phyloP scores from a whole-genome alignment of 2,329 filamentous ascomycete genomes.

The Pseudocercospora cruenta region DNA sequence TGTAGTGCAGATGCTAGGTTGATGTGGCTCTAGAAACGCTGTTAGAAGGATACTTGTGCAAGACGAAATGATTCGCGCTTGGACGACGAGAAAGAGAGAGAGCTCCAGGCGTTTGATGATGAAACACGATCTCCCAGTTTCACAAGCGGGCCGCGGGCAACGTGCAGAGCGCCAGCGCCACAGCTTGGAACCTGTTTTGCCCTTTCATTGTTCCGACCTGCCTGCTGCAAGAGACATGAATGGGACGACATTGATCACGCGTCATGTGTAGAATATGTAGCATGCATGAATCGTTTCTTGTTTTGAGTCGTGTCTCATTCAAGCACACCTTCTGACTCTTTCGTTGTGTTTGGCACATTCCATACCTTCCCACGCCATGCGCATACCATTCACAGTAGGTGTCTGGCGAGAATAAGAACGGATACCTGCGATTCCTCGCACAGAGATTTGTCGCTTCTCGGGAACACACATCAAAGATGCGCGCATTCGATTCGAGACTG shows the following conservation, averaged over 20 bases:
- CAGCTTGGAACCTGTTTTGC: slow-evolving; percentile 4
- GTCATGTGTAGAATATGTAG: neutral
- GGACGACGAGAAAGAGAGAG: neutral
- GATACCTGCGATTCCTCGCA: neutral
- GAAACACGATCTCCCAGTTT: neutral
- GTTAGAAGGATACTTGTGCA: too few species aligned
- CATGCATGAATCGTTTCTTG: neutral
- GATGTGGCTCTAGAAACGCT: too few species aligned
- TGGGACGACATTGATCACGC: neutral
- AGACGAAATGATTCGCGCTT: neutral
- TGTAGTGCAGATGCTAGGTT: too few species aligned
- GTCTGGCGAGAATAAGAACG: neutral
- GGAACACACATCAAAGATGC: neutral
- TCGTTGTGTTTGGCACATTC: neutral
- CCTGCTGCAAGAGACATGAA: neutral
- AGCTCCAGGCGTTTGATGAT: neutral
- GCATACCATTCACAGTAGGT: neutral
- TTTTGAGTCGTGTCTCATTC: neutral
- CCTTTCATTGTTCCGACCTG: neutral
- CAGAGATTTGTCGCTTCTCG: too few species aligned
- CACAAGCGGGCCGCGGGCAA: neutral
- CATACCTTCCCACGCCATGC: neutral
- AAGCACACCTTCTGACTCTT: neutral
- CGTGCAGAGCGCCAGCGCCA: neutral
- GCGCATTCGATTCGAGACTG: slow-evolving; percentile 15